phyloP scores from a whole-genome alignment of 2,329 filamentous ascomycete genomes.

The Penicillium polonicum region DNA sequence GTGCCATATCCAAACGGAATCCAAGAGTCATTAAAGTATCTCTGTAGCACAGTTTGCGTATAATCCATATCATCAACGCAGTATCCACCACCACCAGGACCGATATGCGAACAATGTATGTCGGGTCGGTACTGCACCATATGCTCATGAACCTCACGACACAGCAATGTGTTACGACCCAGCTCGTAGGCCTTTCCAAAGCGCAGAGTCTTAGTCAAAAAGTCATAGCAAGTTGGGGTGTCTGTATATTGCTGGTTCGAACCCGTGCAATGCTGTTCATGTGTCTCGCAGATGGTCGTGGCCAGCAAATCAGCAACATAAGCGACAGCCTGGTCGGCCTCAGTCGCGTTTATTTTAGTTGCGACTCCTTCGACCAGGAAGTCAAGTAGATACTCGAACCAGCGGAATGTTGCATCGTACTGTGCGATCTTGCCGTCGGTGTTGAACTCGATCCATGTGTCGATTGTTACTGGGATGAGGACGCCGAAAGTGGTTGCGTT shows the following conservation, averaged over 20 bases:
- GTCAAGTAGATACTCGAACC: conserved; percentile 26
- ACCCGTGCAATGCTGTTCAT: conserved; percentile 22
- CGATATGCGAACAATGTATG: conserved; percentile 31
- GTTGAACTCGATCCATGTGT: conserved; percentile 30
- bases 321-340: conserved; percentile 10
- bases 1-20: conserved; percentile 24
- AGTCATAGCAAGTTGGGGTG: conserved; percentile 18
- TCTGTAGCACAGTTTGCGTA: conserved; percentile 22
- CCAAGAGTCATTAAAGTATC: conserved; percentile 28
- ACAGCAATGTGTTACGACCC: conserved; percentile 29
- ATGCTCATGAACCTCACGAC: conserved; percentile 31
- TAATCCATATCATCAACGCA: conserved; percentile 31
- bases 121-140: conserved; percentile 30
- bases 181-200: conserved; percentile 29
- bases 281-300: conserved; percentile 21
- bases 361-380: conserved; percentile 15
- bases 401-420: conserved; percentile 29
- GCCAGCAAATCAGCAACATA: conserved; percentile 22
- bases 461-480: conserved; percentile 25
- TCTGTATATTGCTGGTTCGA: conserved; percentile 24
- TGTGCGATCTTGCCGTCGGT: conserved; percentile 23
- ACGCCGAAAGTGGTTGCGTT: conserved; percentile 26
- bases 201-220: conserved; percentile 19
- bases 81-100: conserved; percentile 27
- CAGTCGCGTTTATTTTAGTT: conserved; percentile 19